These are phyloP conservation scores for Pleurotus sapidus DNA, from an alignment of 768 basidiomycete genomes.

Conservation along the genomic window DNA sequence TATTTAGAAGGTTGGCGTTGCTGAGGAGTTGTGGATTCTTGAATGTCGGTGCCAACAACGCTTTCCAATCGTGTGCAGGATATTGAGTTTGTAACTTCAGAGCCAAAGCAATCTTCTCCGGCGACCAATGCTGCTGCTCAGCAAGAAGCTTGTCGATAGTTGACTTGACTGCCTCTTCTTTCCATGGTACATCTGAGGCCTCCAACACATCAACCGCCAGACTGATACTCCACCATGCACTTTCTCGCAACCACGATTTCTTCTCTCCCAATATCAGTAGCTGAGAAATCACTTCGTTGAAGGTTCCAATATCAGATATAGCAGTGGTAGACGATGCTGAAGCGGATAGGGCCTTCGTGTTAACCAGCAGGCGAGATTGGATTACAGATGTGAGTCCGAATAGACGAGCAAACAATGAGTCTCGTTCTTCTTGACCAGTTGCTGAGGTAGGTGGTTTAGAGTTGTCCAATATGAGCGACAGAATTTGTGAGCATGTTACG, in stretches of 20 bases:
- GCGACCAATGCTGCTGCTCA: constrained; percentile 66
- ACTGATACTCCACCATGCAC: constrained; percentile 81
- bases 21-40: constrained; percentile 69
- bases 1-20: constrained; percentile 62
- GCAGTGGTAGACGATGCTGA: constrained; percentile 51
- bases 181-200: constrained; percentile 67
- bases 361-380: constrained; percentile 79
- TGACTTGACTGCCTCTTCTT: constrained; percentile 53
- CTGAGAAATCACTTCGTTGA: constrained; percentile 52
- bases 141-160: constrained; percentile 52
- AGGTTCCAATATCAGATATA: constrained; percentile 58
- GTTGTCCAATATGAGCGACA: constrained; percentile 69
- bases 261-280: constrained; percentile 72
- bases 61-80: constrained; percentile 67
- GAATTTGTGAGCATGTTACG: constrained; percentile 72
- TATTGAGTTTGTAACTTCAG: constrained; percentile 63
- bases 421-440: constrained; percentile 91
- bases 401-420: constrained; percentile 86
- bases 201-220: constrained; percentile 61
- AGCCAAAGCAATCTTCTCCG: constrained; percentile 83
- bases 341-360: constrained; percentile 49
- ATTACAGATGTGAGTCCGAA: constrained; percentile 87
- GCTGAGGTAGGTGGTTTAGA: constrained; percentile 73
- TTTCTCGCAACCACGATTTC: constrained; percentile 90
- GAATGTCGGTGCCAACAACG: constrained; percentile 68